phyloP scores from a whole-genome alignment of 2,329 filamentous ascomycete genomes.

The Fusarium sp. region DNA sequence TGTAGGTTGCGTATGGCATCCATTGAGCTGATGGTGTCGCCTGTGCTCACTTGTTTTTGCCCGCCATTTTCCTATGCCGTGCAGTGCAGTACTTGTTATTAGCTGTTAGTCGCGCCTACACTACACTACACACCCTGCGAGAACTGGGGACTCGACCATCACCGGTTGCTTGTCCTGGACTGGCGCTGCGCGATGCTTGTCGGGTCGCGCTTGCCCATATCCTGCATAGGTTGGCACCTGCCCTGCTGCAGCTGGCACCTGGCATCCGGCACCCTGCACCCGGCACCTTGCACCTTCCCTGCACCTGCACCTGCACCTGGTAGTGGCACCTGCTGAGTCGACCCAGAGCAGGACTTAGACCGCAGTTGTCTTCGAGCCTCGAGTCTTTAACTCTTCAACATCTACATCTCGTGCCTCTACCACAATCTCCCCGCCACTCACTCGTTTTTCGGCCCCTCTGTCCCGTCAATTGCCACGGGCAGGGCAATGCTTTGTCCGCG shows the following conservation, averaged over 20 bases:
- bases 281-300: slow-evolving; percentile 43
- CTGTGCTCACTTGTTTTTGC: slow-evolving; percentile 15
- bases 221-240: slow-evolving; percentile 43
- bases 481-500: slow-evolving; percentile 58
- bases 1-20: not conserved
- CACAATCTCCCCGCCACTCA: slow-evolving; percentile 44
- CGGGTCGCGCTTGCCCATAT: slow-evolving; percentile 44
- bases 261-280: slow-evolving; percentile 45
- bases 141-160: slow-evolving; percentile 37
- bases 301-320: slow-evolving; percentile 35
- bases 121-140: slow-evolving; percentile 25
- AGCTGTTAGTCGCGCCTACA: slow-evolving; percentile 27
- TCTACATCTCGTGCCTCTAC: slow-evolving; percentile 48
- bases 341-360: slow-evolving; percentile 51
- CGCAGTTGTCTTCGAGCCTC: slow-evolving; percentile 50
- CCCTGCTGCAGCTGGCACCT: slow-evolving; percentile 46
- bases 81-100: not conserved
- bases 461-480: slow-evolving; percentile 55
- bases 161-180: slow-evolving; percentile 38
- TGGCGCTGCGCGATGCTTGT: slow-evolving; percentile 39
- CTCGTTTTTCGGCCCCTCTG: slow-evolving; percentile 44
- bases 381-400: slow-evolving; percentile 48
- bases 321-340: slow-evolving; percentile 49
- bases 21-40: slow-evolving; percentile 29
- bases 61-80: slow-evolving; percentile 1